A percentile compares a stretch with the other conserved stretches of the same genome.
Evolutionary conservation across 225 moss, liverwort and hornwort genomes (phyloP).

Genomic region (Sphagnum contortum): DNA sequence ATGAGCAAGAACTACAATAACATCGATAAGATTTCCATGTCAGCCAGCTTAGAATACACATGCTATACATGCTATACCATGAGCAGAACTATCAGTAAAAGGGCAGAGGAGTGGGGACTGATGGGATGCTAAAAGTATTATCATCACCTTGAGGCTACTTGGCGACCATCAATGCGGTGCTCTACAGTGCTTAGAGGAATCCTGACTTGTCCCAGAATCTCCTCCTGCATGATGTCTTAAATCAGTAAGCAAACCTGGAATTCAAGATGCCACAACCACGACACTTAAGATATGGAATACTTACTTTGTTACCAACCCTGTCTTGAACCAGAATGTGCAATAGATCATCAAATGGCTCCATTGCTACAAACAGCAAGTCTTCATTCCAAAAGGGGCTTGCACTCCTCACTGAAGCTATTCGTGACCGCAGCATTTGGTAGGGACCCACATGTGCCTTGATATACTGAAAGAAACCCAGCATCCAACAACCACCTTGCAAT

Average conservation of each 20-base stretch:
- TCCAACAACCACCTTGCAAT: background rate
- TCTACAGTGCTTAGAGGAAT: slow-evolving; percentile 60
- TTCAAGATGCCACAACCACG: too few relatives aligned
- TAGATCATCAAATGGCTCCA: slow-evolving; percentile 88
- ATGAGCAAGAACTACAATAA: too few relatives aligned
- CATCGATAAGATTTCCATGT: too few relatives aligned
- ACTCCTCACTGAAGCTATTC: slow-evolving; percentile 25
- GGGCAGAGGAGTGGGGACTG: too few relatives aligned
- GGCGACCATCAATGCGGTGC: slow-evolving; percentile 74
- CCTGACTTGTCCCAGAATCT: slow-evolving; percentile 61
- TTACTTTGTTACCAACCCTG: slow-evolving; percentile 27
- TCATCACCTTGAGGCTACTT: slow-evolving; percentile 63
- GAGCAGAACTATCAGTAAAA: background rate
- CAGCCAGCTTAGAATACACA: too few relatives aligned
- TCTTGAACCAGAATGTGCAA: slow-evolving; percentile 63
- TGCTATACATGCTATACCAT: background rate
- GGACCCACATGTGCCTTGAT: slow-evolving; percentile 63
- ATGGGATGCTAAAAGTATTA: background rate
- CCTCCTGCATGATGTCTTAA: slow-evolving; percentile 33
- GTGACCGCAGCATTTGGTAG: slow-evolving; percentile 53
- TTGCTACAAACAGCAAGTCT: slow-evolving; percentile 80
- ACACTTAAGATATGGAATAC: background rate
- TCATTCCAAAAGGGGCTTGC: slow-evolving; percentile 74
- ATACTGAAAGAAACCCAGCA: slow-evolving; percentile 23
- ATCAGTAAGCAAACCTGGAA: too few relatives aligned